A percentile compares a stretch with the other conserved stretches of the same genome.
Evolutionary conservation across 148 eudicot species (phyloP).

Genomic region (Camellia japonica): DNA sequence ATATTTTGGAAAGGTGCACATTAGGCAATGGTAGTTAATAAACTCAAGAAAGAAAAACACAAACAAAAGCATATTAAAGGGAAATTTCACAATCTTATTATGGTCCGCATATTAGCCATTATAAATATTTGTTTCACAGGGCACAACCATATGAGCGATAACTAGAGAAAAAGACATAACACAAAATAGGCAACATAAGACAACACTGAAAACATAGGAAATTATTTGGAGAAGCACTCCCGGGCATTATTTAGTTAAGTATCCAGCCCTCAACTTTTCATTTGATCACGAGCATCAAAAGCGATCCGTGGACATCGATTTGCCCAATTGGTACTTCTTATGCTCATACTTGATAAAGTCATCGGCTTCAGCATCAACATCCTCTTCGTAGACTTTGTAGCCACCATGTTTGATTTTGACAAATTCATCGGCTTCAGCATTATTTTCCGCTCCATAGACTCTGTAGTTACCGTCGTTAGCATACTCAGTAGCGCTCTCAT

Average conservation of each 20-base stretch:
- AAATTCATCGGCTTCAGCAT: neutral
- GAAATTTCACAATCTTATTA: no score
- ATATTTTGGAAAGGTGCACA: no score
- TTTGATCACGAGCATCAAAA: neutral
- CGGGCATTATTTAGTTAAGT: neutral
- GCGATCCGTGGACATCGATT: slow-evolving; percentile 10
- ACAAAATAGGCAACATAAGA: neutral
- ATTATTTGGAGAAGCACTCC: neutral
- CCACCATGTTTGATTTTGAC: no score
- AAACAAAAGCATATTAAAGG: no score
- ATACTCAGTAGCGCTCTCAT: no score
- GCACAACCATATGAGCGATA: neutral
- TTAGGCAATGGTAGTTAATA: no score
- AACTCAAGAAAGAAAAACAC: no score
- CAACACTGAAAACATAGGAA: neutral
- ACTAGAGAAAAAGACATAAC: no score
- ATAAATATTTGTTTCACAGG: no score
- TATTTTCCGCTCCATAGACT: neutral
- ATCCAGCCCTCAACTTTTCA: neutral
- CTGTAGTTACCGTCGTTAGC: no score
- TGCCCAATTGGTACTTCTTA: slow-evolving; percentile 22
- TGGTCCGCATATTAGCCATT: no score
- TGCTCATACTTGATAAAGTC: slow-evolving; percentile 31
- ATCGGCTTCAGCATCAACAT: slow-evolving; percentile 34
- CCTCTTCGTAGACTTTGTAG: neutral